phyloP scores from a whole-genome alignment of 2,329 filamentous ascomycete genomes.

The Fusarium sp. region DNA sequence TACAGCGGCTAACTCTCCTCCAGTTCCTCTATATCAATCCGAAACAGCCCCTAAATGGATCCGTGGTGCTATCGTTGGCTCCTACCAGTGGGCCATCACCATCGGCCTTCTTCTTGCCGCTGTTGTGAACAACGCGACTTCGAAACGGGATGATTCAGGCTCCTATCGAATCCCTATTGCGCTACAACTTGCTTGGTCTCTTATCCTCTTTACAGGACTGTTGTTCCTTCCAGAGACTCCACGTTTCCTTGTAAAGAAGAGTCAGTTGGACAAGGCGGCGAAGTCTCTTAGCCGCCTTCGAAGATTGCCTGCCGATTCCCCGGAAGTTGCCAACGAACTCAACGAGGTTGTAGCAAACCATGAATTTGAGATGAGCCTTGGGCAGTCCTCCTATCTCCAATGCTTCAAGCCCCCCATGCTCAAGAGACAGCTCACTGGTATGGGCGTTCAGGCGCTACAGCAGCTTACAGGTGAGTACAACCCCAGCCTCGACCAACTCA shows the following conservation, averaged over 20 bases:
- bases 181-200: constrained; percentile 74
- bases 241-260: constrained; percentile 72
- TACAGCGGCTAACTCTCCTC: neutral
- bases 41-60: constrained; percentile 80
- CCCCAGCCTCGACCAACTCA: neutral
- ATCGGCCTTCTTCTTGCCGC: constrained; percentile 74
- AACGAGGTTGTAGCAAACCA: constrained; percentile 72
- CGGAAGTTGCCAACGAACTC: constrained; percentile 57
- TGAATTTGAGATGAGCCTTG: constrained; percentile 69
- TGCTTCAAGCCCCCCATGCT: constrained; percentile 63
- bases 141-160: constrained; percentile 63
- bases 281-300: neutral
- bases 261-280: constrained; percentile 43
- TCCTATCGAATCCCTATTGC: constrained; percentile 72
- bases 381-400: constrained; percentile 60
- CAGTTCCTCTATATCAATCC: constrained; percentile 76
- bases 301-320: neutral
- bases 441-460: constrained; percentile 69
- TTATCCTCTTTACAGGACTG: constrained; percentile 73
- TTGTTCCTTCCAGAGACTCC: constrained; percentile 78
- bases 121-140: constrained; percentile 72
- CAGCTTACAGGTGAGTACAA: constrained; percentile 41
- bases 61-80: constrained; percentile 75
- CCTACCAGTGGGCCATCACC: constrained; percentile 77
- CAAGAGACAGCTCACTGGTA: constrained; percentile 72